These are phyloP conservation scores for Candida insectalens DNA, from an alignment of 805 yeast genomes.

Conservation along the genomic window DNA sequence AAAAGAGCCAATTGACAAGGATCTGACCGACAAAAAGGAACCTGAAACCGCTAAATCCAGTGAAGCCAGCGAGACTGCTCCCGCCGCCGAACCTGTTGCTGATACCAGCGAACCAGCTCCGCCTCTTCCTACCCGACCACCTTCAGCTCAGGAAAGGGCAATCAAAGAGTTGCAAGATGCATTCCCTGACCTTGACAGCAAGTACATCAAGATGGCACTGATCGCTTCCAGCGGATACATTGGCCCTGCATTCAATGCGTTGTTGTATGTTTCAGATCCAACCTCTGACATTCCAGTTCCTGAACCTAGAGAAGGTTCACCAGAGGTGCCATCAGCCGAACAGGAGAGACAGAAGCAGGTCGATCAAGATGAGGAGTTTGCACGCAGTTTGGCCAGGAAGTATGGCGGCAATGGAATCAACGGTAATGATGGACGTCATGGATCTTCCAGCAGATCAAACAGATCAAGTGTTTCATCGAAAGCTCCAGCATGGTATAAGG, in stretches of 20 bases:
- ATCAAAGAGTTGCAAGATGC: conserved; percentile 67
- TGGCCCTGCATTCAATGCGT: conserved; percentile 84
- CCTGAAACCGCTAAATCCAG: conserved; percentile 2
- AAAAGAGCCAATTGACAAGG: no score
- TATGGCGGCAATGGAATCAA: conserved; percentile 23
- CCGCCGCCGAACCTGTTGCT: conserved; percentile 2
- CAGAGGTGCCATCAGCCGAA: conserved; percentile 19
- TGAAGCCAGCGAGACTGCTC: background rate
- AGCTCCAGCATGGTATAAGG: conserved; percentile 4
- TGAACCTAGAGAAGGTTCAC: conserved; percentile 35
- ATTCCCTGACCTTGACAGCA: conserved; percentile 69
- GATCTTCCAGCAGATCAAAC: conserved; percentile 1
- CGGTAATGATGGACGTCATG: background rate
- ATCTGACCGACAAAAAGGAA: no score
- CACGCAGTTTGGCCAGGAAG: conserved; percentile 68
- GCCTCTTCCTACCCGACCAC: conserved; percentile 49
- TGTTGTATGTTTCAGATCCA: conserved; percentile 73
- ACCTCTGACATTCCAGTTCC: conserved; percentile 44
- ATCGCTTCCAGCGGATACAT: conserved; percentile 77
- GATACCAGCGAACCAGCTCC: conserved; percentile 33
- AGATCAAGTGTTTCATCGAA: background rate
- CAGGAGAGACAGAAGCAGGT: conserved; percentile 22
- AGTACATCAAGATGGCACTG: conserved; percentile 63
- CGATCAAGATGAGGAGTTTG: conserved; percentile 63
- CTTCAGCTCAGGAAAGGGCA: conserved; percentile 46